Evolutionary conservation across 257 asterid species (phyloP).

Genomic region (Gentiana dahurica): DNA sequence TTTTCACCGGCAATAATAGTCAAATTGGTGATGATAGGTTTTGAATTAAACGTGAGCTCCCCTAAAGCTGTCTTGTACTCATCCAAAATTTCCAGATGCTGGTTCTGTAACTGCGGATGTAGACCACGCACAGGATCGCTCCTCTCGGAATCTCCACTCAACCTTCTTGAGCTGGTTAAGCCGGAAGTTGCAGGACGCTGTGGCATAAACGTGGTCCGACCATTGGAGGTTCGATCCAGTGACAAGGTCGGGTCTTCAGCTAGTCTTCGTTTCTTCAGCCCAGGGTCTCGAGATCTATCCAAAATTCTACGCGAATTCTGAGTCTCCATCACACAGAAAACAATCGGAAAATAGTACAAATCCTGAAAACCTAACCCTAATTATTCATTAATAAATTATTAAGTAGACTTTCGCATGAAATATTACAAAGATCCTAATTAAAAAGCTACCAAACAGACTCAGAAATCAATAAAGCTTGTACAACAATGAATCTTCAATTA

Average conservation of each 20-base stretch:
- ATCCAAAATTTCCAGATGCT: conserved; percentile 62
- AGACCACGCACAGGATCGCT: conserved; percentile 50
- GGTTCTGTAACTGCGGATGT: conserved; percentile 30
- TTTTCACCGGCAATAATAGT: conserved; percentile 98
- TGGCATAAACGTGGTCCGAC: conserved; percentile 31
- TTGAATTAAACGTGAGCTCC: conserved; percentile 85
- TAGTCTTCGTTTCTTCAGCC: conserved; percentile 76
- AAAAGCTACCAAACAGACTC: too few relatives aligned
- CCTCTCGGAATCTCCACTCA: conserved; percentile 37
- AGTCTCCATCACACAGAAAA: conserved; percentile 31
- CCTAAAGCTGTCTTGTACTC: conserved; percentile 86
- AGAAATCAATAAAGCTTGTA: too few relatives aligned
- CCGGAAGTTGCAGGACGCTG: conserved; percentile 31
- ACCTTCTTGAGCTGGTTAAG: too few relatives aligned
- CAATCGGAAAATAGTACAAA: not conserved
- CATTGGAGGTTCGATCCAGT: conserved; percentile 57
- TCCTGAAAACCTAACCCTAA: conserved; percentile 7
- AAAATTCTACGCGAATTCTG: conserved; percentile 77
- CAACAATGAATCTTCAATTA: too few relatives aligned
- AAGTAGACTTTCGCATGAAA: too few relatives aligned
- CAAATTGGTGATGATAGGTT: conserved; percentile 92
- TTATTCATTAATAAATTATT: not conserved
- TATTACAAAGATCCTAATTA: too few relatives aligned
- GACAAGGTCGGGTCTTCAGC: conserved; percentile 32
- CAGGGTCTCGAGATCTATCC: conserved; percentile 78